These are phyloP conservation scores for Plenodomus lindquistii DNA, from an alignment of 2,329 filamentous ascomycete genomes.

Conservation along the genomic window DNA sequence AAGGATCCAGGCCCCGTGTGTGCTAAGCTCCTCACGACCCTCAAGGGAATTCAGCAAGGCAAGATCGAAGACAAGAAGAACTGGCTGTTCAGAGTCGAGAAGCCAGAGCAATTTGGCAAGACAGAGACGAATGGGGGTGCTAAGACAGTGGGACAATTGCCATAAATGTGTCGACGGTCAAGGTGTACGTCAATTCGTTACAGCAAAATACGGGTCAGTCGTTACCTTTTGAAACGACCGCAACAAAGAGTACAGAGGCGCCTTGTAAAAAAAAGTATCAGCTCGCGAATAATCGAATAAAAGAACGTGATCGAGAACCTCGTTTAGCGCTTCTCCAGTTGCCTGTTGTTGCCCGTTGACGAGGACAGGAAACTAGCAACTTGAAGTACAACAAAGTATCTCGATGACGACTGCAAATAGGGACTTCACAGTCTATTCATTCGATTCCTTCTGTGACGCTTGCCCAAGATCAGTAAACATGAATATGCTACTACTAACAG, in stretches of 20 bases:
- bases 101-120: slow-evolving; percentile 44
- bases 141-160: slow-evolving; percentile 41
- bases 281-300: no score
- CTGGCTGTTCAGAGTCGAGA: slow-evolving; percentile 63
- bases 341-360: no score
- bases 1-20: slow-evolving; percentile 76
- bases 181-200: neutral
- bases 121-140: slow-evolving; percentile 25
- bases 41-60: slow-evolving; percentile 86
- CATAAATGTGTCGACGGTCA: slow-evolving; percentile 15
- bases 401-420: no score
- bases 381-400: no score
- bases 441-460: neutral
- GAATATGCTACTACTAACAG: neutral
- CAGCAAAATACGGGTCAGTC: neutral
- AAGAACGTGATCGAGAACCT: no score
- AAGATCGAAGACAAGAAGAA: slow-evolving; percentile 75
- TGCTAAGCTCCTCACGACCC: slow-evolving; percentile 69
- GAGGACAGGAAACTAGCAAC: no score
- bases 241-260: no score
- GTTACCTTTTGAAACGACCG: neutral
- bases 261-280: no score
- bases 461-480: no score
- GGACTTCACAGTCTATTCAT: no score
- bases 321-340: no score